Percentiles rank a stretch among this genome's conserved stretches.
Conservation (phyloP, 768 basidiomycete species). For the Zangia roseola region DNA sequence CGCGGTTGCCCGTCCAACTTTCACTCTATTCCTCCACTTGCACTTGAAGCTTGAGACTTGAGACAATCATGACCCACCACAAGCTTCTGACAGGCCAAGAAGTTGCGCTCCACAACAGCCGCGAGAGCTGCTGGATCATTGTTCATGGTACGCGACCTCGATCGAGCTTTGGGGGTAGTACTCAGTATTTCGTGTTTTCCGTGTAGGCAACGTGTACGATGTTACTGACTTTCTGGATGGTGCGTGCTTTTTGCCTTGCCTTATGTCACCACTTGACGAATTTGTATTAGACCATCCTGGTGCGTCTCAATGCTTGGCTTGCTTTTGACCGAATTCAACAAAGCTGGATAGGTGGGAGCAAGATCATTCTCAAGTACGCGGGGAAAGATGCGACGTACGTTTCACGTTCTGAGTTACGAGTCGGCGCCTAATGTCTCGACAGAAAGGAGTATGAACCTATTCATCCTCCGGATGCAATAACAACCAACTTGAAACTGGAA, state of each 20-base stretch:
- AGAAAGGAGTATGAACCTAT: conserved; percentile 85
- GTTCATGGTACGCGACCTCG: conserved; percentile 60
- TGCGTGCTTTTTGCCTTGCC: conserved; percentile 24
- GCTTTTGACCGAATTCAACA: neutral
- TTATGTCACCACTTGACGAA: neutral
- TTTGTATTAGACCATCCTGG: conserved; percentile 59
- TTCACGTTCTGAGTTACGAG: neutral
- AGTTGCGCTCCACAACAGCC: conserved; percentile 53
- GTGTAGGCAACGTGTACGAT: conserved; percentile 70
- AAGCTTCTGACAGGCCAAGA: conserved; percentile 43
- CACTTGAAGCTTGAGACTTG: neutral
- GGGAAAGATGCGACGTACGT: conserved; percentile 87
- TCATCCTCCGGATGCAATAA: conserved; percentile 82
- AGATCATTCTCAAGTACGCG: conserved; percentile 84
- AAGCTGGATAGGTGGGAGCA: conserved; percentile 60
- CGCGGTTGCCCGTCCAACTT: neutral
- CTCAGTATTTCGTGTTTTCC: neutral
- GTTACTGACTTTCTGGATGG: conserved; percentile 77
- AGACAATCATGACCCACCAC: conserved; percentile 12
- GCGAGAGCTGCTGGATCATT: conserved; percentile 79
- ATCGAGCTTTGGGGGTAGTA: neutral
- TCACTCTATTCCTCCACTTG: neutral
- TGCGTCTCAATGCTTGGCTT: conserved; percentile 19
- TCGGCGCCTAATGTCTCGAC: conserved; percentile 2
- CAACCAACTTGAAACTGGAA: conserved; percentile 73